These are phyloP conservation scores for Aspergillus bombycis DNA, from an alignment of 2,329 filamentous ascomycete genomes.

Conservation along the genomic window DNA sequence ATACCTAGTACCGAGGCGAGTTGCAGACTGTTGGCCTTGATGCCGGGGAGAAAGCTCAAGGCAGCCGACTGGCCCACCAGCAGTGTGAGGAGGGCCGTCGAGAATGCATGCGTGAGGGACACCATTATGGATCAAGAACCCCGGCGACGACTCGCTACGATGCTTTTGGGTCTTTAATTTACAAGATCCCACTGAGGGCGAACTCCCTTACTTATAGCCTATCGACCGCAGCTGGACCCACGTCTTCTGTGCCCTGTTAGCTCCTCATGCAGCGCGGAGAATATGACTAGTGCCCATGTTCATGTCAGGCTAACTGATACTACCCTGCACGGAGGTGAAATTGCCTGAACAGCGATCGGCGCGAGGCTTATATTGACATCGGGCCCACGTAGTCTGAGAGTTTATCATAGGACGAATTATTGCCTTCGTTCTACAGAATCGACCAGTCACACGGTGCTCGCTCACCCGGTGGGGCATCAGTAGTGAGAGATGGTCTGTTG, in stretches of 20 bases:
- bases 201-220: not conserved
- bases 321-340: not conserved
- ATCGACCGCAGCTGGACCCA: not conserved
- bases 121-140: not conserved
- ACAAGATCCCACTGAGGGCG: not conserved
- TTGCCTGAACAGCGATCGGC: not conserved
- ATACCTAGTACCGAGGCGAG: not conserved
- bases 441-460: not conserved
- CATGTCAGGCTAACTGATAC: not conserved
- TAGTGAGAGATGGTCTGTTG: not conserved
- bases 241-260: not conserved
- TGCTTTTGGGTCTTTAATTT: not conserved
- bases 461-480: not conserved
- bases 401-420: not conserved
- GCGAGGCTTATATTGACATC: not conserved
- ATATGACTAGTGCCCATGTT: not conserved
- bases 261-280: not conserved
- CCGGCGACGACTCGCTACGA: not conserved
- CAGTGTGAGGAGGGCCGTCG: not conserved
- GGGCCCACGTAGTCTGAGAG: not conserved
- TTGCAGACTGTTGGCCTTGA: not conserved
- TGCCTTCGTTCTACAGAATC: not conserved
- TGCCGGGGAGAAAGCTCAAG: not conserved
- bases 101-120: not conserved
- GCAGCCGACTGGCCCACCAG: slow-evolving; percentile 2